Conservation (phyloP, 495 filamentous ascomycete species). For the Echria macrotheca region DNA sequence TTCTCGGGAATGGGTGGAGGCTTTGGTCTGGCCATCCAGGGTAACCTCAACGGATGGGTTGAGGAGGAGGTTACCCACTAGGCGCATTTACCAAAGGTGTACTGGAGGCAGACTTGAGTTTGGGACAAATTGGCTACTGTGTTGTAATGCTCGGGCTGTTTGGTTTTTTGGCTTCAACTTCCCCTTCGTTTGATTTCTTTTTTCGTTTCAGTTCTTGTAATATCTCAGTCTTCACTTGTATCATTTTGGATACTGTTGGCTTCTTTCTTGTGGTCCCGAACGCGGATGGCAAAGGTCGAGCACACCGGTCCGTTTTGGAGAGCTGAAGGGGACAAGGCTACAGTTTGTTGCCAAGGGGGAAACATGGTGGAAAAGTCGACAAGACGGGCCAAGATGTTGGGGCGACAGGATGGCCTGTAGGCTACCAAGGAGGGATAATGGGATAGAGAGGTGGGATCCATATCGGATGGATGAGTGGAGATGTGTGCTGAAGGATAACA, state of each 20-base stretch:
- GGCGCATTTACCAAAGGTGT: slow-evolving; percentile 2
- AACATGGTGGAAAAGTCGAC: no score
- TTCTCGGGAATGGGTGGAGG: slow-evolving; percentile 48
- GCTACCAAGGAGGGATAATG: no score
- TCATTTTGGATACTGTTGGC: slow-evolving; percentile 14
- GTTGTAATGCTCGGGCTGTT: slow-evolving; percentile 20
- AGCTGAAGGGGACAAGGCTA: no score
- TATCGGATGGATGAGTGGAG: no score
- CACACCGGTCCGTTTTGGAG: no score
- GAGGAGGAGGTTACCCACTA: slow-evolving; percentile 53
- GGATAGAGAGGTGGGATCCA: no score
- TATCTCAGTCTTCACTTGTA: slow-evolving; percentile 20
- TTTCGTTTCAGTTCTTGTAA: slow-evolving; percentile 19
- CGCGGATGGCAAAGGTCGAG: no score
- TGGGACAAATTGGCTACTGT: slow-evolving; percentile 13
- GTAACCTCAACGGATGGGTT: slow-evolving; percentile 49
- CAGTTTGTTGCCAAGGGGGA: no score
- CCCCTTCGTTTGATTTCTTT: slow-evolving; percentile 3
- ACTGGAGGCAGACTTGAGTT: neutral
- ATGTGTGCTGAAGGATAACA: no score
- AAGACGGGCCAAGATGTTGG: no score
- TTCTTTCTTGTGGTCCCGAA: no score
- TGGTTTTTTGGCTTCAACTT: slow-evolving; percentile 14
- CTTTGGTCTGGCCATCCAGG: slow-evolving; percentile 46
- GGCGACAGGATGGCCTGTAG: no score